A percentile compares a stretch with the other conserved stretches of the same genome.
These are phyloP conservation scores for Puccinia novopanici DNA, from an alignment of 1,284 basidiomycete genomes.

Conservation along the genomic window DNA sequence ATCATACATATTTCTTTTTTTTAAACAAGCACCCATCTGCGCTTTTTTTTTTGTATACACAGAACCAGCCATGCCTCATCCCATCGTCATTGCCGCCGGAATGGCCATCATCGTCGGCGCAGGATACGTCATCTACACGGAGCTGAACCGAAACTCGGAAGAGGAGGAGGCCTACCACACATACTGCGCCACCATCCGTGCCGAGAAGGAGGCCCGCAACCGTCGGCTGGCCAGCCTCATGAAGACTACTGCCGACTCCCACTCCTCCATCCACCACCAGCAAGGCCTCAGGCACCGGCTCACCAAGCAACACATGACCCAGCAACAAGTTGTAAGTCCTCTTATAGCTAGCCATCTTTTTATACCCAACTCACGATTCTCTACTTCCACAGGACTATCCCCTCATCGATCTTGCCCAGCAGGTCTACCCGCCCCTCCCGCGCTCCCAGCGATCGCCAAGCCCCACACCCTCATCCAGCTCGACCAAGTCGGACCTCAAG, in stretches of 20 bases:
- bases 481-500: background rate
- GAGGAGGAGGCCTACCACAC: conserved; percentile 25
- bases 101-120: conserved; percentile 24
- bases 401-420: conserved; percentile 9
- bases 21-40: too few species aligned
- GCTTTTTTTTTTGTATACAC: too few species aligned
- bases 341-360: too few species aligned
- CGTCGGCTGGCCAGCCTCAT: background rate
- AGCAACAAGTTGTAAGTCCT: background rate
- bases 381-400: conserved; percentile 20
- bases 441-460: background rate
- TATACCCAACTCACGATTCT: background rate
- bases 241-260: background rate
- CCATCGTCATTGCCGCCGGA: conserved; percentile 24
- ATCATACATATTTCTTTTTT: too few species aligned
- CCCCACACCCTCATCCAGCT: background rate
- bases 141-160: conserved; percentile 9
- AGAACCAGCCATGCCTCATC: conserved; percentile 30
- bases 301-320: background rate
- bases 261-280: background rate
- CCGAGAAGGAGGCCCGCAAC: conserved; percentile 10
- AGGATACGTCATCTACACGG: conserved; percentile 17
- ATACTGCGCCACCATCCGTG: conserved; percentile 23
- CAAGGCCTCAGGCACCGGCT: background rate
- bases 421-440: conserved; percentile 11